Evolutionary conservation across 2,329 filamentous ascomycete genomes (phyloP), one percentile per base, ranked within the genome.

Genomic region (Colletotrichum endophyticum): DNA sequence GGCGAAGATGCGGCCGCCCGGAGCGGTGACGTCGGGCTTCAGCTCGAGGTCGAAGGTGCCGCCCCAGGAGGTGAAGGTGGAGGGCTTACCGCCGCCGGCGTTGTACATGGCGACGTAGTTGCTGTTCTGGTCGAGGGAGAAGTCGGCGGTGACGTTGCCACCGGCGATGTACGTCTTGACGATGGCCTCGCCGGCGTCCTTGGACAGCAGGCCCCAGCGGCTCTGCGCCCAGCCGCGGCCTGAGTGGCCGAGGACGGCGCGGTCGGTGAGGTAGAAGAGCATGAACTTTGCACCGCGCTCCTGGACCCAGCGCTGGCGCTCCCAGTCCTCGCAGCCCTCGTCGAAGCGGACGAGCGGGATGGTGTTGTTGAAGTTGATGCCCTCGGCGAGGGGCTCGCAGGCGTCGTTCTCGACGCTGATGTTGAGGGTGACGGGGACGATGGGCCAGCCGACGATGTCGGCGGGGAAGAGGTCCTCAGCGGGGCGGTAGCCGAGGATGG

Each of bases 1-100:
- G 66, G 88, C 89, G 73, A 89, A 83, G 66, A 92, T 89, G 25
- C 86, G 82, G 63, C 86, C 86, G 16, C 89, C 89, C 3, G 89
- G 89, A 0, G 88, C 86, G 19, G 86, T 85, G 72, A 91, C 82
- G 63, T 91, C 87, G 12, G 89, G 89, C 79, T 89, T 90, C 61
- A 90, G 81, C 39, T 87, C 82, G 4, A 90, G 83, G 71, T 91
- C 89, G 75, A 88, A 89, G 22, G 77, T 78, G 15, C 78, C 78
- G 3, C 78, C 78, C 89, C 89, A 91, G 28, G 68, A 70, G 7
- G 68, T 70, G 78, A 86, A 91, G 8, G 83, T 83, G 34, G 85
- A 87, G 5, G 89, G 83, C n/a, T 85, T 84, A 0, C 86, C 86
- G 15, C 85, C 85, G 15, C 84, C 72, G 16, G 75, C 53, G 25